Base-by-base conservation (phyloP, 257 asterid genomes). In the Capsicum rhomboideum region DNA sequence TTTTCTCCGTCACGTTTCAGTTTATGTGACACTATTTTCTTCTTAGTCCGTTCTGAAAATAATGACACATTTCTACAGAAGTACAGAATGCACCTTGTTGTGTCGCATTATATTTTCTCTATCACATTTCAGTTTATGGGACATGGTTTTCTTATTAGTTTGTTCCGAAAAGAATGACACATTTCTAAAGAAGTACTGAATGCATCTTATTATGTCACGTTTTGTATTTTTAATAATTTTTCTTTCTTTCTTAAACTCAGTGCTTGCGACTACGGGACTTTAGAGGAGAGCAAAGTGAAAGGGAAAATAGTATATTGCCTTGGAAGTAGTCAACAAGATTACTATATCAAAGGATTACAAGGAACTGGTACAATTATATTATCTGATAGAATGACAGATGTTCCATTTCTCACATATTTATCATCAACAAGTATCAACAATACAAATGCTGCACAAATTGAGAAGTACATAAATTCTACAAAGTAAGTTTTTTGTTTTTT, bases 281-380 rank as follows among this genome's bases (percentile, higher is more conserved):
- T 96, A 75, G 83, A 71, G 46, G 28, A 16, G 78, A 83, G 53
- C 9, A 85, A 89, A 88, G 98, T 96, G 81, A 86, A 85, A 75
- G 98, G 98, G 34, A 91, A 75, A n/a, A 91, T 96, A 42, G 88
- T 96, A 18, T 87, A 63, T 56, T 96, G 99, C 83, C 83, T 72
- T 14, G 93, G 93, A n/a, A 10, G 10, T 0, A 37, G 34, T 0
- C 90, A 82, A 2, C 86, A 74, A 34, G 97, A 89, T 29, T 0
- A 34, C 10, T 2, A 7, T 20, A 67, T 96, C 13, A 37, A 61
- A 7, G 31, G 23, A 0, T 69, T 91, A 29, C 92, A 93, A 2
- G 99, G 95, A 17, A 78, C 85, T 0, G 98, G 97, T 86, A 82
- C 86, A 46, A 91, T 96, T 72, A 81, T 79, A 86, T 56, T 93